Evolutionary conservation across 2,329 filamentous ascomycete species (phyloP).

Genomic region (Phialophora expanda): DNA sequence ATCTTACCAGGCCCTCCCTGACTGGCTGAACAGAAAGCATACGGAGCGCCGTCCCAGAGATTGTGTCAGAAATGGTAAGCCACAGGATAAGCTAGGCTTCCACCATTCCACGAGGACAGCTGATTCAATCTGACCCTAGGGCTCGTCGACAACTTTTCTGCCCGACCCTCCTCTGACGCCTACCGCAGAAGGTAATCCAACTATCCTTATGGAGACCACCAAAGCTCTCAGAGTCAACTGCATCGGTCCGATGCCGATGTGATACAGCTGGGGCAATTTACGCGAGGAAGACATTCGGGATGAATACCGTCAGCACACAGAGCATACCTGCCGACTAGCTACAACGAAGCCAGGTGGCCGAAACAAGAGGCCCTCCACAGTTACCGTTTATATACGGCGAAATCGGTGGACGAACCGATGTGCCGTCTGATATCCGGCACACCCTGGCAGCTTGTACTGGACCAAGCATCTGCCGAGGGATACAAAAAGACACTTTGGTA

Average conservation of each 20-base stretch:
- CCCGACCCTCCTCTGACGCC: not conserved
- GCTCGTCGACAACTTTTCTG: not conserved
- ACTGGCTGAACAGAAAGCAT: not conserved
- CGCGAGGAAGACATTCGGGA: not conserved
- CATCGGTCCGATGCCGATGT: not conserved
- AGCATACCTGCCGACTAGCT: not conserved
- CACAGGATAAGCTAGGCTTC: not conserved
- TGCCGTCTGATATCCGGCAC: not conserved
- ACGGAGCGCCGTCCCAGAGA: not conserved
- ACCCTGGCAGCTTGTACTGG: not conserved
- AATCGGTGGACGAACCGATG: not conserved
- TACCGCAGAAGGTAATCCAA: not conserved
- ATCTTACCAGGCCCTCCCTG: not conserved
- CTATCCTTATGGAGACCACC: too few relatives aligned
- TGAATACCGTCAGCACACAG: not conserved
- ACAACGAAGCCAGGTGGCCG: not conserved
- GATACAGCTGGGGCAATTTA: not conserved
- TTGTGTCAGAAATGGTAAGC: not conserved
- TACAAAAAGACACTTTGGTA: constrained; percentile 1
- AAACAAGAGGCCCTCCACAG: not conserved
- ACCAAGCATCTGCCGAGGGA: not conserved
- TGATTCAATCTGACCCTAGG: not conserved
- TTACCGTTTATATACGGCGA: not conserved
- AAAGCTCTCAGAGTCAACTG: not conserved
- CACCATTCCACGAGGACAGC: not conserved